A percentile compares a stretch with the other conserved stretches of the same genome.
Conservation (phyloP, 805 yeast species). For the Yarrowia bubula region DNA sequence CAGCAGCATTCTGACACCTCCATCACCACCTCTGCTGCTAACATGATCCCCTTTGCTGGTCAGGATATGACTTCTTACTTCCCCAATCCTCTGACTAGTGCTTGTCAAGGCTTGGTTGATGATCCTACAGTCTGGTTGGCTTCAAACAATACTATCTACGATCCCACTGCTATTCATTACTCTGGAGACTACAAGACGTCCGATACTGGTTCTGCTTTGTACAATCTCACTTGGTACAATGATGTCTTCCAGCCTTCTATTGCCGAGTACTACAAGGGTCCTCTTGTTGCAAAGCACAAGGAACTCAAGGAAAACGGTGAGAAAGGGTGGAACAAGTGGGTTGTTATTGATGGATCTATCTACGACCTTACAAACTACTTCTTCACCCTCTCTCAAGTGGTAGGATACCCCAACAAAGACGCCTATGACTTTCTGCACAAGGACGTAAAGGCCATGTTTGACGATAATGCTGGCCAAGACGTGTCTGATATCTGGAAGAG, state of each 20-base stretch:
- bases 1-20: conserved; percentile 45
- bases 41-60: conserved; percentile 44
- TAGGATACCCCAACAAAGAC: conserved; percentile 32
- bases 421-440: conserved; percentile 39
- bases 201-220: conserved; percentile 37
- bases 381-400: conserved; percentile 42
- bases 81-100: conserved; percentile 43
- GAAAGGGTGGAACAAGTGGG: conserved; percentile 36
- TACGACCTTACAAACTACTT: conserved; percentile 42
- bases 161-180: conserved; percentile 38
- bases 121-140: conserved; percentile 37
- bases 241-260: conserved; percentile 41
- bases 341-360: conserved; percentile 38
- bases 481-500: conserved; percentile 36
- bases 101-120: conserved; percentile 43
- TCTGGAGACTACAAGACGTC: conserved; percentile 39
- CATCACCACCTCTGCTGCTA: conserved; percentile 36
- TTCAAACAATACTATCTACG: conserved; percentile 37
- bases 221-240: conserved; percentile 41
- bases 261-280: conserved; percentile 40
- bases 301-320: conserved; percentile 34
- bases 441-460: conserved; percentile 38
- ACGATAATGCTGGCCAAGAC: conserved; percentile 41
- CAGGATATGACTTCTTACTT: conserved; percentile 43
- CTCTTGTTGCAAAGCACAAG: conserved; percentile 41